Evolutionary conservation across 129 eudicot genomes (phyloP).

Genomic region (Logfia minima): DNA sequence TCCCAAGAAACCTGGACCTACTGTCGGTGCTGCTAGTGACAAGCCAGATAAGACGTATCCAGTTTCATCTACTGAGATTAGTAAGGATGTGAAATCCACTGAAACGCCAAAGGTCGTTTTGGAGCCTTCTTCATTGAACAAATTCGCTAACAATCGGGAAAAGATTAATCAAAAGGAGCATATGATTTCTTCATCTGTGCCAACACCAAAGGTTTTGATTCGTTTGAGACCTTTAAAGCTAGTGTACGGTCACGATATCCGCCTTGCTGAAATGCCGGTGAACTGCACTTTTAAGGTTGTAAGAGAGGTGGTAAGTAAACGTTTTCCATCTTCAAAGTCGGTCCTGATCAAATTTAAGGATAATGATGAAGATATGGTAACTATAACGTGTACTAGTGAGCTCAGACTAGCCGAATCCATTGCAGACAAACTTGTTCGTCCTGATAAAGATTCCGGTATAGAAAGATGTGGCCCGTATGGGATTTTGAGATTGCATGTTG

Average conservation of each 20-base stretch:
- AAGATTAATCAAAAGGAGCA: not conserved
- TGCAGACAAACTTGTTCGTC: not conserved
- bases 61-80: not conserved
- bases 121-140: not conserved
- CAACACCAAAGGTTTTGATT: not conserved
- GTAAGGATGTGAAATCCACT: not conserved
- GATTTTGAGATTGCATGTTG: not conserved
- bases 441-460: not conserved
- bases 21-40: not conserved
- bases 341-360: not conserved
- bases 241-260: conserved; percentile 5
- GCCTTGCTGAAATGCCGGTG: not conserved
- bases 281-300: not conserved
- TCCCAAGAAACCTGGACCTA: not conserved
- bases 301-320: not conserved
- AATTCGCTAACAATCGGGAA: not conserved
- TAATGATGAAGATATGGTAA: not conserved
- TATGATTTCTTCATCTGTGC: not conserved
- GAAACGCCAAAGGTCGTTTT: not conserved
- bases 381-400: not conserved
- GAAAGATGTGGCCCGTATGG: not conserved
- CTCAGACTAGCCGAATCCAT: not conserved
- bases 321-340: not conserved
- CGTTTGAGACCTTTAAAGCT: not conserved
- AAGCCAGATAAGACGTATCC: not conserved